Conservation (phyloP, 2,329 filamentous ascomycete species). For the Fusarium piperis region DNA sequence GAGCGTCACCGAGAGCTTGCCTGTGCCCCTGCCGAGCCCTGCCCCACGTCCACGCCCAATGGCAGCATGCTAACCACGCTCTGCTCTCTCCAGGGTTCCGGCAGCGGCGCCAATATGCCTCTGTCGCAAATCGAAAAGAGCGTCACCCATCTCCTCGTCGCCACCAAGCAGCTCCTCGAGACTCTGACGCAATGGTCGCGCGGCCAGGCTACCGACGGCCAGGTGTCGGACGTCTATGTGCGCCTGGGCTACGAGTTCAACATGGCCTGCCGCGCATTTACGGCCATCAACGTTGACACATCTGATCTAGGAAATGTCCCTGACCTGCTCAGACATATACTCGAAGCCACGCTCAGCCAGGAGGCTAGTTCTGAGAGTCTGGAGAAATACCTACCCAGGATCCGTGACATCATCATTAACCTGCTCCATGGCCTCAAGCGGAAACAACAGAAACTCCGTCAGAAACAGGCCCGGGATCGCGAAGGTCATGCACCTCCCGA, state of each 20-base stretch:
- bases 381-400: conserved; percentile 91
- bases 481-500: conserved; percentile 56
- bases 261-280: conserved; percentile 96
- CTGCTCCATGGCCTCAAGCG: conserved; percentile 94
- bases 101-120: conserved; percentile 73
- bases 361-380: conserved; percentile 94
- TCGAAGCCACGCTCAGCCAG: conserved; percentile 96
- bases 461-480: conserved; percentile 68
- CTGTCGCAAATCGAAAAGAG: conserved; percentile 99
- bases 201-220: conserved; percentile 87
- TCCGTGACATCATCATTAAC: conserved; percentile 98
- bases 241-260: conserved; percentile 99
- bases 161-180: conserved; percentile 96
- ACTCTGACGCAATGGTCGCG: conserved; percentile 98
- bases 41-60: conserved; percentile 30
- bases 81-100: conserved; percentile 53
- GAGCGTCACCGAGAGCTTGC: neutral
- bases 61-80: conserved; percentile 37
- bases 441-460: conserved; percentile 89
- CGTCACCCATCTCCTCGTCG: conserved; percentile 95
- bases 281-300: conserved; percentile 95
- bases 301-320: conserved; percentile 94
- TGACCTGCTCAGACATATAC: conserved; percentile 86
- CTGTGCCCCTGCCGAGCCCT: conserved; percentile 34
- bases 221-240: conserved; percentile 98